A percentile compares a stretch with the other conserved stretches of the same genome.
Evolutionary conservation across 164 flowering plant genomes (phyloP).

Genomic region (Stephania yunnanensis): DNA sequence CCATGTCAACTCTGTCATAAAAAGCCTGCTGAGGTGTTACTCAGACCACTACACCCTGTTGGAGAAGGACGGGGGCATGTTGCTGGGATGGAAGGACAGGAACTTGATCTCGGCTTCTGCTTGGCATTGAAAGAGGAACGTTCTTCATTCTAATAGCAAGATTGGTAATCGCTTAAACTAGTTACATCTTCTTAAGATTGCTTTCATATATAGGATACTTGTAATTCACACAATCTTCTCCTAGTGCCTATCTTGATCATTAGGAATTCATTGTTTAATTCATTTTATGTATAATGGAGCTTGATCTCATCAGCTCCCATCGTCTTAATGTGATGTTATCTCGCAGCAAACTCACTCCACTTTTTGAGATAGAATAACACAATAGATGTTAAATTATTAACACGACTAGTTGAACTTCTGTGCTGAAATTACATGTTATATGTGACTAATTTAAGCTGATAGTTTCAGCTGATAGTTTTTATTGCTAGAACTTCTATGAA

Average conservation of each 20-base stretch:
- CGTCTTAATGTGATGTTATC: neutral
- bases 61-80: conserved; percentile 68
- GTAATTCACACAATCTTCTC: neutral
- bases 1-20: conserved; percentile 55
- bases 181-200: neutral
- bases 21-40: conserved; percentile 38
- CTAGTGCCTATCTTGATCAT: neutral
- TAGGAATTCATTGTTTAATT: conserved; percentile 1
- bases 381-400: neutral
- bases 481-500: too few species aligned
- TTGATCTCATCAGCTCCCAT: neutral
- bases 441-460: too few species aligned
- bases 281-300: neutral
- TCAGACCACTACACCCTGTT: conserved; percentile 57
- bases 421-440: neutral
- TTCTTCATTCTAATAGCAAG: neutral
- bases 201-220: neutral
- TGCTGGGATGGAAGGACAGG: conserved; percentile 67
- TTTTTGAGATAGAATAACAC: neutral
- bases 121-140: conserved; percentile 45
- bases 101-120: conserved; percentile 67
- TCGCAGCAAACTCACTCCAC: neutral
- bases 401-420: neutral
- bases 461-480: too few species aligned
- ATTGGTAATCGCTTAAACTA: too few species aligned